Evolutionary conservation across 179 eudicot genomes (phyloP).

Genomic region (Beta corolliflora): DNA sequence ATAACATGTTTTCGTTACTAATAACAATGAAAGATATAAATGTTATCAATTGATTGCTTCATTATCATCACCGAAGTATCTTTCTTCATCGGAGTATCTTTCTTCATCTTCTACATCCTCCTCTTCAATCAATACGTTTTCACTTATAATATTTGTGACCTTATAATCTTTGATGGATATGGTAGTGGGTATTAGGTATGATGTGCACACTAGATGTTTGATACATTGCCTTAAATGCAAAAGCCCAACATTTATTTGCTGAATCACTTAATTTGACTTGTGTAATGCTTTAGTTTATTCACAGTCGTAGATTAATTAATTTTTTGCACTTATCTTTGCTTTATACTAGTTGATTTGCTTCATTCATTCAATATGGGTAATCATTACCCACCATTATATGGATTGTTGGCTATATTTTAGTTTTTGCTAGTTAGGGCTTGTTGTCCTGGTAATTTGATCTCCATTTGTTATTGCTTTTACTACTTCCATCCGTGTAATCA

Average conservation of each 20-base stretch:
- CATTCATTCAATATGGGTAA: slow-evolving; percentile 25
- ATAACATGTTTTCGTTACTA: too few relatives aligned
- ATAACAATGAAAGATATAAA: too few relatives aligned
- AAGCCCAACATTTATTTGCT: slow-evolving; percentile 20
- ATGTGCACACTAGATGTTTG: slow-evolving; percentile 33
- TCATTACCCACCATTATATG: slow-evolving; percentile 15
- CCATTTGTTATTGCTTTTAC: neutral
- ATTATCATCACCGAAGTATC: too few relatives aligned
- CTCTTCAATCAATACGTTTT: too few relatives aligned
- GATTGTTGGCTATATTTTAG: slow-evolving; percentile 7
- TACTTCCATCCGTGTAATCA: neutral
- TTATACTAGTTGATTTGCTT: slow-evolving; percentile 18
- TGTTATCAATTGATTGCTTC: too few relatives aligned
- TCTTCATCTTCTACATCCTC: too few relatives aligned
- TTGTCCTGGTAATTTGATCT: neutral
- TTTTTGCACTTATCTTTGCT: slow-evolving; percentile 18
- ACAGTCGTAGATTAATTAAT: neutral
- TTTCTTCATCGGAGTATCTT: too few relatives aligned
- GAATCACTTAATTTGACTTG: slow-evolving; percentile 8
- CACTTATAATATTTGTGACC: too few relatives aligned
- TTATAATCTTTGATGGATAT: neutral
- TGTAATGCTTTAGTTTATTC: slow-evolving; percentile 15
- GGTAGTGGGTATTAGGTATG: slow-evolving; percentile 12
- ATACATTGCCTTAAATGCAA: slow-evolving; percentile 11
- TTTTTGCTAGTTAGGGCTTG: neutral